phyloP scores from a whole-genome alignment of 2,329 filamentous ascomycete genomes.

The Eutypa lata region DNA sequence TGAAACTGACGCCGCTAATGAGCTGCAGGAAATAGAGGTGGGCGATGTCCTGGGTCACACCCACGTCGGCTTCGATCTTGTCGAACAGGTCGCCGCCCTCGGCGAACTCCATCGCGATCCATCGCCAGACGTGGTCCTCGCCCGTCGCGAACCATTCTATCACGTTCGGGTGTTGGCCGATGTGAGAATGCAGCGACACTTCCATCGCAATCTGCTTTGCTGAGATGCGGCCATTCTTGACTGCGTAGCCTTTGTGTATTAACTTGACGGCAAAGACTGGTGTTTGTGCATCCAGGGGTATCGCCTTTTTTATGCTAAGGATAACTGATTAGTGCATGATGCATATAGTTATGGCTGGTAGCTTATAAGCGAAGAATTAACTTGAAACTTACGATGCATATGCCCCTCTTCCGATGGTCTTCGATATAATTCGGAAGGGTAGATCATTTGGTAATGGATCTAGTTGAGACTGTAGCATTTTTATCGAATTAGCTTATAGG shows the following conservation, averaged over 20 bases:
- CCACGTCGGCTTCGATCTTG: conserved; percentile 97
- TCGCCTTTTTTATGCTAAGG: conserved; percentile 84
- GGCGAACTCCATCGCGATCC: conserved; percentile 98
- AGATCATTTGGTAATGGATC: conserved; percentile 81
- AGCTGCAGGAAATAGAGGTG: conserved; percentile 96
- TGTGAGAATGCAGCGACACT: conserved; percentile 82
- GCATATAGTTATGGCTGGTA: conserved; percentile 8
- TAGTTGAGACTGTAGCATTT: conserved; percentile 75
- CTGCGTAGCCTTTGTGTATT: conserved; percentile 95
- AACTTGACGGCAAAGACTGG: conserved; percentile 97
- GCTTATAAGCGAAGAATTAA: conserved; percentile 8
- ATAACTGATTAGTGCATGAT: background rate
- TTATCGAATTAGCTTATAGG: background rate
- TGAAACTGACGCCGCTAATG: conserved; percentile 84
- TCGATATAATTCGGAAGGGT: conserved; percentile 91
- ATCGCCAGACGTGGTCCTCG: conserved; percentile 83
- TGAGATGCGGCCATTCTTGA: conserved; percentile 82
- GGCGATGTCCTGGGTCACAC: conserved; percentile 89
- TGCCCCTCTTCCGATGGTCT: conserved; percentile 92
- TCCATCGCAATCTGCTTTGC: conserved; percentile 90
- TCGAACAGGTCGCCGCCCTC: conserved; percentile 96
- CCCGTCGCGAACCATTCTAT: conserved; percentile 89
- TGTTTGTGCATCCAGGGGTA: conserved; percentile 62
- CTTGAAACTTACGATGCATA: conserved; percentile 79
- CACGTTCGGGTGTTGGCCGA: conserved; percentile 87